Base-by-base conservation (phyloP, 306 rosid species). In the Castanea crenata region DNA sequence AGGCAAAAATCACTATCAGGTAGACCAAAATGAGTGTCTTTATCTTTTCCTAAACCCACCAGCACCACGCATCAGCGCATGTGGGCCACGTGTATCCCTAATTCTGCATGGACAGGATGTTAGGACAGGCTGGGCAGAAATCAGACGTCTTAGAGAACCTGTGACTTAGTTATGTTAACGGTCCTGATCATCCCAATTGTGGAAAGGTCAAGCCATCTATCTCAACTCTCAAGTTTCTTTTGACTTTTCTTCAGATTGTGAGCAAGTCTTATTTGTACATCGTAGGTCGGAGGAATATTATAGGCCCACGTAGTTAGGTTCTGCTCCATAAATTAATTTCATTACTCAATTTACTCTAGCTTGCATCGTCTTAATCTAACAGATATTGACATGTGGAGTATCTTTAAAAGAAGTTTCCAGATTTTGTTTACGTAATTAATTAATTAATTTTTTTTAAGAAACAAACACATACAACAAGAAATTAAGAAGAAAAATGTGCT, bases 31-130 rank as follows among this genome's bases (percentile, higher is more conserved):
- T 61, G 29, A 49, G 52, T 80, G 23, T 58, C 31, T 9, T 8
- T 59, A 55, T 75, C 58, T 8, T 41, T 41, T 46, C 76, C 72
- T 58, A 55, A 52, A 21, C 70, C 69, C 67, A 34, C 79, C 70
- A 63, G 1, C 27, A 25, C 58, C 38, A 54, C 73, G 29, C 18
- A 29, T 0, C 6, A 2, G 21, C 23, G 35, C 79, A 52, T 68
- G 79, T 68, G 77, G 82, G 82, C 55, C 84, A 76, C 79, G 78
- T 63, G 76, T 27, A 55, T 81, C 79, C 29, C 21, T 32, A 21
- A 4, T 25, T 55, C 56, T 62, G 73, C 65, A 46, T 18, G 54
- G 74, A 54, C 31, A 64, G 41, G 44, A 35, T 31, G 16, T 31
- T 6, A 4, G 69, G 62, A 21, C 49, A 16, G 57, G 74, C 81